phyloP scores from a whole-genome alignment of 495 filamentous ascomycete genomes.

The Lophiostoma macrostomum region DNA sequence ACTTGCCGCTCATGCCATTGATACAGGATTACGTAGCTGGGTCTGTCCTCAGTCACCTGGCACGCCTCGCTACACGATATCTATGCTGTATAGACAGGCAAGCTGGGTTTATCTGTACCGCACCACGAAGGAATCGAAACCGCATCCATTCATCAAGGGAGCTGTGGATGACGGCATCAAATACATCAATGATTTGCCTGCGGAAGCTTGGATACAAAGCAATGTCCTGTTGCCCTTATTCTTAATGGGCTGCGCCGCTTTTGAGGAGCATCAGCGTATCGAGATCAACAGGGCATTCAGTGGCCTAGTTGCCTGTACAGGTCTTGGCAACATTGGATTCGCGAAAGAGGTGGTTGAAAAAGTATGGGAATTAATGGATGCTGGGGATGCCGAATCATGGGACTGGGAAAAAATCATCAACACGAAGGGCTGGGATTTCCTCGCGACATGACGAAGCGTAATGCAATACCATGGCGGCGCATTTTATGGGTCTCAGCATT shows the following conservation, averaged over 20 bases:
- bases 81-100: conserved; percentile 81
- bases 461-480: not conserved
- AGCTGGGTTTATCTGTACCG: conserved; percentile 89
- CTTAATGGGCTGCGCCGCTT: conserved; percentile 82
- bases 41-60: conserved; percentile 65
- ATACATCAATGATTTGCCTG: conserved; percentile 60
- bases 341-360: conserved; percentile 72
- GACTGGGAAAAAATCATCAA: conserved; percentile 85
- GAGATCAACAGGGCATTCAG: conserved; percentile 67
- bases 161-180: conserved; percentile 77
- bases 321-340: conserved; percentile 75
- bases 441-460: conserved; percentile 59
- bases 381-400: conserved; percentile 70
- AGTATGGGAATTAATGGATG: conserved; percentile 81
- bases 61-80: conserved; percentile 70
- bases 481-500: not conserved
- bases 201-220: conserved; percentile 64
- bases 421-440: conserved; percentile 75
- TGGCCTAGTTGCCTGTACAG: conserved; percentile 70
- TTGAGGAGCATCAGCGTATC: conserved; percentile 64
- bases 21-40: conserved; percentile 74
- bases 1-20: conserved; percentile 73
- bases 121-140: conserved; percentile 72
- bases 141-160: conserved; percentile 62
- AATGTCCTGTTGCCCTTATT: conserved; percentile 87